Conservation (phyloP, 495 filamentous ascomycete genomes). For the Neurospora sp. region DNA sequence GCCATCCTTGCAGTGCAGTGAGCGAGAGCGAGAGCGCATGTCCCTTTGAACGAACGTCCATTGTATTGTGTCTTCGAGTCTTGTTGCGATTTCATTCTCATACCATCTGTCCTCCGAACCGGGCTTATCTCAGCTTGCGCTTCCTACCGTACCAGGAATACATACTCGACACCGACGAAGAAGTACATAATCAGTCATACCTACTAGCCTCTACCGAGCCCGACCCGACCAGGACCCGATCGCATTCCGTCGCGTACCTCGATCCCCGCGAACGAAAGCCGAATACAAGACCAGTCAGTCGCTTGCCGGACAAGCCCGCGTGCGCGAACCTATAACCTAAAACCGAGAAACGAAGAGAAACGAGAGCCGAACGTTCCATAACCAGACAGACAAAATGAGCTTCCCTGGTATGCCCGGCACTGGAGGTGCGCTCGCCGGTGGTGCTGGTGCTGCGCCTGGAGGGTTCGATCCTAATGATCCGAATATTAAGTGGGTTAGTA, state of each 20-base stretch:
- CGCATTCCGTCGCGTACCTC: neutral
- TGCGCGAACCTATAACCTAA: neutral
- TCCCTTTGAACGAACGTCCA: neutral
- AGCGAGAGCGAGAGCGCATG: neutral
- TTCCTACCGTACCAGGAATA: neutral
- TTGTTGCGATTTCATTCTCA: neutral
- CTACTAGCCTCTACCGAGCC: neutral
- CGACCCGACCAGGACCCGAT: neutral
- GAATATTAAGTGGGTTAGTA: slow-evolving; percentile 25
- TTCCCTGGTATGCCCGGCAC: slow-evolving; percentile 13
- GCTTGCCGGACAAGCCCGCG: neutral
- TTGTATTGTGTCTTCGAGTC: neutral
- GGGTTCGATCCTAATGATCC: slow-evolving; percentile 31
- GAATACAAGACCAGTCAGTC: neutral
- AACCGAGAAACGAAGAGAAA: neutral
- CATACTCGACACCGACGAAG: neutral
- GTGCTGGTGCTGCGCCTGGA: slow-evolving; percentile 1
- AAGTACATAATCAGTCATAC: neutral
- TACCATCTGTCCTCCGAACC: neutral
- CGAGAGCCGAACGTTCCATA: neutral
- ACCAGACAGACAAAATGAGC: slow-evolving; percentile 8
- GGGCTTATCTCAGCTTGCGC: neutral
- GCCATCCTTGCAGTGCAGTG: neutral
- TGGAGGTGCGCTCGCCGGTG: neutral
- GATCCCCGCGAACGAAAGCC: neutral